Base-by-base conservation (phyloP, 306 rosid genomes). In the Begonia peltatifolia region DNA sequence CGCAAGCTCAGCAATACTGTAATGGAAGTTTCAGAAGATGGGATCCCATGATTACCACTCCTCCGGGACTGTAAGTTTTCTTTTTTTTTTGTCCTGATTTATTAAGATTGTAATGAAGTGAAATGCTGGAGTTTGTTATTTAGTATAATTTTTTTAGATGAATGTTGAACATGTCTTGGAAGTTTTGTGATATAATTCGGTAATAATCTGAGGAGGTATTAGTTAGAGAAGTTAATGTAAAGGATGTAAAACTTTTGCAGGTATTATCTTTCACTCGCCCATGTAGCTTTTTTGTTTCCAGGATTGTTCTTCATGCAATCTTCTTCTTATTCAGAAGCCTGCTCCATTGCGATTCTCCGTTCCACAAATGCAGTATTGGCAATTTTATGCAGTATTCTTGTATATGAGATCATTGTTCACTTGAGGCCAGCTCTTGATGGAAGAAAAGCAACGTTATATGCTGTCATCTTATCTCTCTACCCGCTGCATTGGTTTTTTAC, bases 1-100 rank as follows among this genome's bases (percentile, higher is more conserved):
- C 88, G 36, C 93, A 83, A 67, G 84, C 78, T 55, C 93, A 83
- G 57, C 76, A 75, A 62, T 83, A 78, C 66, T 92, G 96, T 74
- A 72, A 35, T 63, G 86, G 94, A 50, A 79, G 86, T 61, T 86
- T 92, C 73, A 46, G 86, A 62, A 83, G 94, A 63, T 86, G 99
- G 99, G 96, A 92, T 60, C 99, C 96, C 52, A 86, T 81, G 96
- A 86, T 86, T 53, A 83, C 99, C 42, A 92, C 93, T 18, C 94
- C 99, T 65, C 96, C 95, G 65, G 96, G 94, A 82, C 65, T 90
- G 95, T 90, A 82, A 54, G 87, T 73, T 25, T 16, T 73, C 58
- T 41, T 52, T 14, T 65, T 65, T 48, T 11, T 23, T 46, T 55
- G 18, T 66, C 36, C 13, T 51, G 3, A 53, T 50, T 54, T 16